These are phyloP conservation scores for Drechslerella dactyloides DNA, from an alignment of 2,329 filamentous ascomycete species.

Conservation along the genomic window DNA sequence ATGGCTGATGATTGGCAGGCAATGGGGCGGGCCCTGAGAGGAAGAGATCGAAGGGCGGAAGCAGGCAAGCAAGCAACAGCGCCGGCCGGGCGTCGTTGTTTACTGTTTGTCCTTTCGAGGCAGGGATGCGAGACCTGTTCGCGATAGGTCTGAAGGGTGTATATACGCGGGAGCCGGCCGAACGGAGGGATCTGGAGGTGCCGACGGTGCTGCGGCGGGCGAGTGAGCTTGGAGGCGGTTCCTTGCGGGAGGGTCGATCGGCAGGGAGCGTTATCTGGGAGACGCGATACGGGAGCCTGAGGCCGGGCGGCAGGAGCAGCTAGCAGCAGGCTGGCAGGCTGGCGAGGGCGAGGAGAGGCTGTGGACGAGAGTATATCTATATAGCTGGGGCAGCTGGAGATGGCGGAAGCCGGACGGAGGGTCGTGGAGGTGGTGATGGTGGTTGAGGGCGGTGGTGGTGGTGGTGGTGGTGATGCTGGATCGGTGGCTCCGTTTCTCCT, in stretches of 20 bases:
- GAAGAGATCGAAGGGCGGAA: not conserved
- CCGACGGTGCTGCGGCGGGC: conserved; percentile 25
- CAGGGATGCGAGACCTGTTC: not conserved
- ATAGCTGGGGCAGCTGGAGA: not conserved
- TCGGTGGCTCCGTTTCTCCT: conserved; percentile 9
- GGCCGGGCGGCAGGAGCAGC: not conserved
- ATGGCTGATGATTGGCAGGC: not conserved
- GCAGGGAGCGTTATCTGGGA: conserved; percentile 14
- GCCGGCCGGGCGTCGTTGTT: not conserved
- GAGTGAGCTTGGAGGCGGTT: conserved; percentile 26
- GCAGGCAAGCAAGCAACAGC: too few relatives aligned
- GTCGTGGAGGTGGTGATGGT: conserved; percentile 13
- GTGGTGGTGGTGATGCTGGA: not conserved
- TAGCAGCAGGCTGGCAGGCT: not conserved
- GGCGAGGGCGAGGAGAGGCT: not conserved
- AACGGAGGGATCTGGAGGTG: conserved; percentile 36
- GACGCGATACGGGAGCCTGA: conserved; percentile 15
- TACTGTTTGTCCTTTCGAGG: not conserved
- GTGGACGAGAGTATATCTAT: not conserved
- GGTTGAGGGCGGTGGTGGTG: conserved; percentile 6
- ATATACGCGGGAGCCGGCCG: conserved; percentile 25
- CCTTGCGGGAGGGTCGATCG: conserved; percentile 19
- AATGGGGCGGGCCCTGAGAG: not conserved
- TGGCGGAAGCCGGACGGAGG: not conserved
- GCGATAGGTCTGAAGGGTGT: not conserved